Percentiles rank a stretch among this genome's conserved stretches.
These are phyloP conservation scores for Cytospora mali DNA, from an alignment of 2,329 filamentous ascomycete genomes.

Conservation along the genomic window DNA sequence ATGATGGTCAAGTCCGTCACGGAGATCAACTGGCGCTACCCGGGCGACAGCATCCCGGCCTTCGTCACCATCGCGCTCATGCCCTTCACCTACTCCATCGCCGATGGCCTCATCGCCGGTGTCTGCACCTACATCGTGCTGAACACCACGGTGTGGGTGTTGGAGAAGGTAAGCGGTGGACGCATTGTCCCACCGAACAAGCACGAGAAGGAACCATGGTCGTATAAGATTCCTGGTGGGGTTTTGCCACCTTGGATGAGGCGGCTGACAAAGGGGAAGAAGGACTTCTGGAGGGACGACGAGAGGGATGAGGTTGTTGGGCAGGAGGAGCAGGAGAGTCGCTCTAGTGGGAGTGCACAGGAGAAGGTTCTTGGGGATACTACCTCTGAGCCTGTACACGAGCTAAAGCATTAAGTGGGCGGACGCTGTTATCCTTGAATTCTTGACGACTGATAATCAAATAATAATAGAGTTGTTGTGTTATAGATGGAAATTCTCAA, in stretches of 20 bases:
- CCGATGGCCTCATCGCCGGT: slow-evolving; percentile 81
- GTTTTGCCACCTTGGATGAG: slow-evolving; percentile 74
- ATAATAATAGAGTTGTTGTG: not conserved
- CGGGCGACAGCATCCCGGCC: slow-evolving; percentile 81
- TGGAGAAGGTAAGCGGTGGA: slow-evolving; percentile 68
- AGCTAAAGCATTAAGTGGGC: not conserved
- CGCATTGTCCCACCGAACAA: slow-evolving; percentile 75
- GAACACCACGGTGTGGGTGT: slow-evolving; percentile 70
- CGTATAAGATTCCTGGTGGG: slow-evolving; percentile 74
- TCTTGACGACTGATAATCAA: not conserved
- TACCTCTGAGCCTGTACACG: slow-evolving; percentile 7
- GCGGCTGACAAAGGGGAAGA: slow-evolving; percentile 66
- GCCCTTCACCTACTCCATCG: slow-evolving; percentile 89
- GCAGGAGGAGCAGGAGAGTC: slow-evolving; percentile 8
- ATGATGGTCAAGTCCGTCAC: slow-evolving; percentile 80
- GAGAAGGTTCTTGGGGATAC: slow-evolving; percentile 21
- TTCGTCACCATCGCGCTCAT: slow-evolving; percentile 84
- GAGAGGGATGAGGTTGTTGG: slow-evolving; percentile 28
- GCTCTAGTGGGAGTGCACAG: slow-evolving; percentile 14
- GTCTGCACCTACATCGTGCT: slow-evolving; percentile 76
- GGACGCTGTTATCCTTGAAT: not conserved
- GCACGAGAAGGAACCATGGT: slow-evolving; percentile 78
- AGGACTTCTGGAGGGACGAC: slow-evolving; percentile 68
- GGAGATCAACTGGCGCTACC: slow-evolving; percentile 88
- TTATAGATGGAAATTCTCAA: no score